Base-by-base conservation (phyloP, 352 stramenopile genomes). In the Blastocystis sp. region DNA sequence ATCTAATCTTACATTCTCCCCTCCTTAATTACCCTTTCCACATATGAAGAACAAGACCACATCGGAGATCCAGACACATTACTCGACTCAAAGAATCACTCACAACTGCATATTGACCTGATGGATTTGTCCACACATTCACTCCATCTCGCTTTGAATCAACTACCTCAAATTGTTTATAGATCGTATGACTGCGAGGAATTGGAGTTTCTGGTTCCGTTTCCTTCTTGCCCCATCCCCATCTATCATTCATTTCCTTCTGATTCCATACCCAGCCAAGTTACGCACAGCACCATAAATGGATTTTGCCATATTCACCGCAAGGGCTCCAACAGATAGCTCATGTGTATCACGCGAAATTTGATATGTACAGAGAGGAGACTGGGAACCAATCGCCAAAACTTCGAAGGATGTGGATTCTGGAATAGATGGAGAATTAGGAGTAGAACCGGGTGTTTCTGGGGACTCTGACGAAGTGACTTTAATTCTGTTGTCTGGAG, bases 271-370 rank as follows among this genome's bases (percentile, higher is more conserved):
- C 64, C 48, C 33, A 24, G 73, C 73, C 15, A 84, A 44, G 73
- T 57, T 84, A 22, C 54, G 51, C n/a, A 84, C 53, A 24, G 73
- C 73, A 5, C 73, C 73, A 42, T 66, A 64, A 35, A 84, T 53
- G 0, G 42, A 66, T 4, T 53, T 64, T 9, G 73, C 73, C 19
- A 84, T 56, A 17, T 9, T 68, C 15, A 66, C 73, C 3, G 73
- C 73, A 35, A 68, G 37, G 6, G 73, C 33, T n/a, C 73, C 73
- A 27, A 84, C 30, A 0, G 73, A 84, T 22, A 35, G 9, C 11
- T 48, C 30, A 27, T 4, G 7, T 2, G 48, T 22, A 51, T 84
- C 51, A 17, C 19, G 33, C 17, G 48, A 68, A 42, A 84, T 68
- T 13, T 48, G 53, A 42, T 84, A 84, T 4, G 24, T 66, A 44